phyloP scores from a whole-genome alignment of 305 asterid species.

The Fraxinus xanthoxyloides region DNA sequence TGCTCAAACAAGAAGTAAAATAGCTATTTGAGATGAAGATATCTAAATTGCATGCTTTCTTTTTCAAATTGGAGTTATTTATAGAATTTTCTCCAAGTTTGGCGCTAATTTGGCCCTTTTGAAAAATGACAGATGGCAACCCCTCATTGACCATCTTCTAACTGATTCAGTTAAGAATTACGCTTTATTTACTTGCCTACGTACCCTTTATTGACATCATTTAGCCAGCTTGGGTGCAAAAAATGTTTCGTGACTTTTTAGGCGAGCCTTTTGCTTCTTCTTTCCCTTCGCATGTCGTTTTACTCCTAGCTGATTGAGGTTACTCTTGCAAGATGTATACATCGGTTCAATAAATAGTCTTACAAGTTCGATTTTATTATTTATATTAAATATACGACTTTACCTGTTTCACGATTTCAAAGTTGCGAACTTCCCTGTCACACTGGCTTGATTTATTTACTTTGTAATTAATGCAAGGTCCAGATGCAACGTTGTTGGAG shows the following conservation, averaged over 20 bases:
- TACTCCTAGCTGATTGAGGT: background rate
- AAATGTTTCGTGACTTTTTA: background rate
- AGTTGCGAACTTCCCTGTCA: background rate
- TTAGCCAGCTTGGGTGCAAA: background rate
- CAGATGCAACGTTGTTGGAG: background rate
- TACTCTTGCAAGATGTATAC: too few relatives aligned
- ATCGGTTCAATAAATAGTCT: too few relatives aligned
- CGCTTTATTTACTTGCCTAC: too few relatives aligned
- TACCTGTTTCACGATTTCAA: too few relatives aligned
- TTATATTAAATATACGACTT: background rate
- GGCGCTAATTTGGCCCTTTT: background rate
- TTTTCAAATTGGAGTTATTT: background rate
- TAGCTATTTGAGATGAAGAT: too few relatives aligned
- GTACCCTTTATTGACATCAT: background rate
- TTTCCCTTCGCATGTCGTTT: background rate
- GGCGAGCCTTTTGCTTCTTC: background rate
- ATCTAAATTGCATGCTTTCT: too few relatives aligned
- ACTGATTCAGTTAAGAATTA: background rate
- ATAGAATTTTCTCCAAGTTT: background rate
- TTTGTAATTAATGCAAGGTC: background rate
- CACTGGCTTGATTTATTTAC: background rate
- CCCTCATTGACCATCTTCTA: background rate
- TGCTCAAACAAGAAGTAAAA: too few relatives aligned
- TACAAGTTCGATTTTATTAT: too few relatives aligned
- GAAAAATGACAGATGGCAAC: background rate